Evolutionary conservation across 768 basidiomycete genomes (phyloP), one percentile per base, ranked within the genome.

Genomic region (Macrolepiota albuminosa): DNA sequence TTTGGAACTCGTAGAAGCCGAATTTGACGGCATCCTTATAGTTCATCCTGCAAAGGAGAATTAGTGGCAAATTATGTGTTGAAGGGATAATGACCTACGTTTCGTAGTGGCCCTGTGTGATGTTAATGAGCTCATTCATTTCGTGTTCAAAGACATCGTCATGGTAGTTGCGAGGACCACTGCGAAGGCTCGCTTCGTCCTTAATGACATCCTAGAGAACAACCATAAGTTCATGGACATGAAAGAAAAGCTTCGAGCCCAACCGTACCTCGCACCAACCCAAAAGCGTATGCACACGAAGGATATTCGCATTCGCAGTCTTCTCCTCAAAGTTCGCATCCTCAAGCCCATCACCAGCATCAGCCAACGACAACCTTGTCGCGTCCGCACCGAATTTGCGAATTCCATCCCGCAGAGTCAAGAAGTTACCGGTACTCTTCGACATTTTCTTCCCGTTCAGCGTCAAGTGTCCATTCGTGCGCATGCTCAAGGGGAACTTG

Each of bases 321-420:
- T 94, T 91, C 81, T 98, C 96, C 70, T 99, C 97, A 68, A 98
- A 99, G 79, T 99, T 99, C 48, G 96, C 96, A 74, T 99, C 97
- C 73, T 97, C 95, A 66, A 98, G 83, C 54, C 95, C 93, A 71
- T 99, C 97, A 14, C 97, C 97, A 31, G 95, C 94, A 76, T 98
- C 96, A 29, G 97, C 97, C 73, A 99, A 80, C 21, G 87, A 83
- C 76, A 99, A 74, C 57, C 97, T 81, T 68, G 90, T 95, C 36
- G 95, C 93, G 71, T 98, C 97, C 39, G 97, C 95, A 60, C 97
- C 97, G 69, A 96, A 98, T 80, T 98, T 98, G 73, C 87, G 81
- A 60, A 96, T 85, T 1, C 90, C 84, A 69, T 99, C 91, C 57
- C 84, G 77, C 71, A 98, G 76, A 0, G 96, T 99, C 79, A 98